Evolutionary conservation across 2,329 filamentous ascomycete genomes (phyloP), one percentile per base, ranked within the genome.

Genomic region (Xylaria sp.): DNA sequence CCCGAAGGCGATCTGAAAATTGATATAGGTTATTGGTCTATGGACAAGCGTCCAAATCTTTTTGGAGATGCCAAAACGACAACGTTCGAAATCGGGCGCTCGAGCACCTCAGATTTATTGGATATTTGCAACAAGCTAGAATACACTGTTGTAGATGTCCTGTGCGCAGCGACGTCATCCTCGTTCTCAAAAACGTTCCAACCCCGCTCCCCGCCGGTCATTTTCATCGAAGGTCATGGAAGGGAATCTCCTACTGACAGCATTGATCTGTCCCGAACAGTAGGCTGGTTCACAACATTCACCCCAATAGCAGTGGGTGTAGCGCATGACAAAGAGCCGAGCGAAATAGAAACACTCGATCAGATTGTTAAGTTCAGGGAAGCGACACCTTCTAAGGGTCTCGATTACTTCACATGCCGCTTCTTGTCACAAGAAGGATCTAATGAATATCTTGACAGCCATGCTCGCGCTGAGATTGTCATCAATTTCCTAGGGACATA

Each of bases 271-370:
- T 57, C 53, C 5, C 52, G 53, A 19, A 61, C 59, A 17, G 53
- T 61, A 35, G 59, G 59, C 14, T 61, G 59, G 59, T 61, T 61
- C 46, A 61, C 59, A 19, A 61, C 59, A 7, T 17, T 61, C 28
- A 1, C 51, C n/a, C 51, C 51, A 3, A 45, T 61, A n/a, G 40
- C 31, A 52, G 21, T 59, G 25, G 38, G 14, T 46, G 33, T 43
- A 37, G 38, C 23, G 6, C 28, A 59, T 15, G 28, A 31, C 19
- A 46, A 38, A 25, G 31, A 45, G 28, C 42, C 38, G 5, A 46
- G 33, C 11, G 45, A 25, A 45, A 23, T 46, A 14, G 40, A 23
- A 37, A 50, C 8, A 3, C 56, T 52, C 11, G 33, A 23, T 5
- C 49, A 23, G 23, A 33, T 47, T 19, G 38, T 28, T 7, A 21